Conservation (phyloP, 2,329 filamentous ascomycete species). For the Lojkania enalia region DNA sequence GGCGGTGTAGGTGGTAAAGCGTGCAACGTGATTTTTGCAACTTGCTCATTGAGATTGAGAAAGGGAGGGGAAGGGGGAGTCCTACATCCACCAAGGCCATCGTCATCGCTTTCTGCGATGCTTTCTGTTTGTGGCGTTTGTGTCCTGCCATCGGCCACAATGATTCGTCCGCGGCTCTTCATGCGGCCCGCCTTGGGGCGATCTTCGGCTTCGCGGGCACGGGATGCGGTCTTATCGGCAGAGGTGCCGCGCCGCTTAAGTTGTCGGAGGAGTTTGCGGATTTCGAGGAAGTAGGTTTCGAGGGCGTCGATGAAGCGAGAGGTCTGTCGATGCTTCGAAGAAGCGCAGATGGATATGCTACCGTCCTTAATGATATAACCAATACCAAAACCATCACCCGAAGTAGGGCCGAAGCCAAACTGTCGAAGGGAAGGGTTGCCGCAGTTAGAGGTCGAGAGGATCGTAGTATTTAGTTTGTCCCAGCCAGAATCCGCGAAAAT, state of each 20-base stretch:
- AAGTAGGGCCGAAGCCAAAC: constrained; percentile 95
- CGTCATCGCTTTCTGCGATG: constrained; percentile 77
- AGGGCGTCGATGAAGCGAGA: constrained; percentile 85
- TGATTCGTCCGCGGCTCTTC: constrained; percentile 74
- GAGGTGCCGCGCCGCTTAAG: constrained; percentile 61
- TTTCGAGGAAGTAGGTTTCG: constrained; percentile 88
- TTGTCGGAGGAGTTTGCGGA: constrained; percentile 78
- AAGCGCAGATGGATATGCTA: constrained; percentile 85
- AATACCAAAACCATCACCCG: constrained; percentile 92
- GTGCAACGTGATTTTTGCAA: constrained; percentile 20
- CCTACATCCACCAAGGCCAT: constrained; percentile 88
- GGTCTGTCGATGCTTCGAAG: constrained; percentile 92
- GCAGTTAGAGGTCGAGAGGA: constrained; percentile 97
- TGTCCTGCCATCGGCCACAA: constrained; percentile 61
- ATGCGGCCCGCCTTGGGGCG: constrained; percentile 52
- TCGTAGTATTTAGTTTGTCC: constrained; percentile 93
- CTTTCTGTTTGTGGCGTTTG: constrained; percentile 66
- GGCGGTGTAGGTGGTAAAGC: constrained; percentile 37
- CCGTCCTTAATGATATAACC: constrained; percentile 99
- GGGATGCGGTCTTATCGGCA: constrained; percentile 57
- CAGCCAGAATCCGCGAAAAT: constrained; percentile 88
- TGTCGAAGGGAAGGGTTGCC: constrained; percentile 93
- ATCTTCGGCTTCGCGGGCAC: constrained; percentile 66
- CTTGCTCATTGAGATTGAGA: constrained; percentile 22
- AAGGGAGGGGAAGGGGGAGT: constrained; percentile 37